Evolutionary conservation across 2,329 filamentous ascomycete genomes (phyloP), one percentile per base, ranked within the genome.

Genomic region (Ophiobolus disseminans): DNA sequence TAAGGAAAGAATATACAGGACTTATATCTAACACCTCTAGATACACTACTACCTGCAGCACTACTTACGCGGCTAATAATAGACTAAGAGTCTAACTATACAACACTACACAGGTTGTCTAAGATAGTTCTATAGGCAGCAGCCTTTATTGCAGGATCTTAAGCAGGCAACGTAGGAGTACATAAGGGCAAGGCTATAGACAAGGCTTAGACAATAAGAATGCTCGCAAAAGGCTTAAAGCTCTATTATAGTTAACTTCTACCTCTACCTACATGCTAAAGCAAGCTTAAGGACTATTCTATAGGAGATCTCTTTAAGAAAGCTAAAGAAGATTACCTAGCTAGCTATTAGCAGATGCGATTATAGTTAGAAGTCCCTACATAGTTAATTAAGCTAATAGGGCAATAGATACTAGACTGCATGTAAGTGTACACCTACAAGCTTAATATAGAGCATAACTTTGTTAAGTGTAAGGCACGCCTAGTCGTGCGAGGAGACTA

Each of bases 401-500:
- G 45, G 19, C 22, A 39, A 3, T 21, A 49, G 21, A 49, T 49
- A 1, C 40, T 44, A 10, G 28, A 49, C 17, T 49, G 28, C 11
- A 51, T 51, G 34, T 51, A 16, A 42, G 47, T 50, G 14, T 50
- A 41, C 14, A 45, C 41, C 1, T 45, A 50, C 35, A 45, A 45
- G 14, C 38, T 50, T 3, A 16, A 50, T 11, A 41, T 45, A 11
- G 5, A 45, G 10, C 16, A 45, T 25, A 46, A 47, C 32, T 23
- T 61, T 2, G 21, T 39, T 4, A 55, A 52, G 34, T 45, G 28
- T 14, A 59, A 61, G 23, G 53, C 53, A 22, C 17, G 47, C 19
- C 19, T 61, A 1, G 45, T 45, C 17, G 55, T 59, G 13, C 19
- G 58, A 36, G 58, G 53, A 1, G 40, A 62, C 28, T 16, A 55